Evolutionary conservation across 2,329 filamentous ascomycete species (phyloP).

Genomic region (Fusarium verticillioides): DNA sequence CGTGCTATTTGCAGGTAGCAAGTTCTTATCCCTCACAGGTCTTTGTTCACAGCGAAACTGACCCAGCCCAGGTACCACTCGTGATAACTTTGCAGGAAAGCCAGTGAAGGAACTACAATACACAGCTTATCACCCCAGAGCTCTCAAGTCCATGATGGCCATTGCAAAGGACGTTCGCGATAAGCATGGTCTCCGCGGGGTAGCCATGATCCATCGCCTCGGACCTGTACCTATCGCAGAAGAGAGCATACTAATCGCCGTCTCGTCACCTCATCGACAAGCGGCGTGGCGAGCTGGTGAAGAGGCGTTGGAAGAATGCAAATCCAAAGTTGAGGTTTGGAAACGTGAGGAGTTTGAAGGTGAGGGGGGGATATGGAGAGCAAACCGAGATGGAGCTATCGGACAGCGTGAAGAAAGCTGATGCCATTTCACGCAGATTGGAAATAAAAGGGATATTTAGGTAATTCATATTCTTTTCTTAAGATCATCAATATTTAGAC

Average conservation of each 20-base stretch:
- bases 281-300: conserved; percentile 90
- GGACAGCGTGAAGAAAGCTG: conserved; percentile 58
- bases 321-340: conserved; percentile 92
- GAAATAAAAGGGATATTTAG: neutral
- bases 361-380: conserved; percentile 85
- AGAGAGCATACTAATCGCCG: conserved; percentile 90
- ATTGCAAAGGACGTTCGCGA: conserved; percentile 69
- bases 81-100: conserved; percentile 77
- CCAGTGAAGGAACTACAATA: conserved; percentile 81
- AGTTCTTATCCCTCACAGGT: conserved; percentile 25
- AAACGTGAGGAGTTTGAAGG: conserved; percentile 89
- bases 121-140: conserved; percentile 76
- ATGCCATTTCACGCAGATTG: neutral
- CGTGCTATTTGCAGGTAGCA: conserved; percentile 79
- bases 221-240: conserved; percentile 90
- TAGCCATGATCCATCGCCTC: conserved; percentile 86
- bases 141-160: conserved; percentile 73
- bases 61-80: conserved; percentile 69
- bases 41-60: neutral
- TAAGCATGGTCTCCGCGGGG: conserved; percentile 74
- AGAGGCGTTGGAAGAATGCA: conserved; percentile 87
- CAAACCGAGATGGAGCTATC: conserved; percentile 79
- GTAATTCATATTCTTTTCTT: conserved; percentile 2
- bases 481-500: conserved; percentile 1
- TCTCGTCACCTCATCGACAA: conserved; percentile 83